Evolutionary conservation across 2,329 filamentous ascomycete genomes (phyloP).

Genomic region (Madurella mycetomatis): DNA sequence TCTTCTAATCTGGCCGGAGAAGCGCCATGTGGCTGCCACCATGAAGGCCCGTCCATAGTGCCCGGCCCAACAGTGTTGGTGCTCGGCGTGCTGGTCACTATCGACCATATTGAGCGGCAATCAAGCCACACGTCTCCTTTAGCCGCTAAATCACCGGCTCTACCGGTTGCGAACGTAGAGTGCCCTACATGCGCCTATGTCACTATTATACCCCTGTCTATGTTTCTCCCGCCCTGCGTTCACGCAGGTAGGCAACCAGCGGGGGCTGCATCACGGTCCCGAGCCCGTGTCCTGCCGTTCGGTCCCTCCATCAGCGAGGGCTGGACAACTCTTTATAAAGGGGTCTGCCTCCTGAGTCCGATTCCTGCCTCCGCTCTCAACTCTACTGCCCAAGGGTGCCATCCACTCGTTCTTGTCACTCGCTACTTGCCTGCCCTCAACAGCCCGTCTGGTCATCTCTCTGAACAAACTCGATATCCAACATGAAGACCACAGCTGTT

Average conservation of each 20-base stretch:
- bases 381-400: conserved; percentile 22
- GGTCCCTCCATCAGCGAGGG: neutral
- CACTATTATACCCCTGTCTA: neutral
- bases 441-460: neutral
- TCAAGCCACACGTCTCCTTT: conserved; percentile 18
- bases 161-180: too few relatives aligned
- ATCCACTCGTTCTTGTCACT: conserved; percentile 25
- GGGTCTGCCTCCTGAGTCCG: neutral
- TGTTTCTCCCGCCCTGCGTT: neutral
- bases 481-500: conserved; percentile 24
- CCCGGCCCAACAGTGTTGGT: conserved; percentile 2
- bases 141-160: conserved; percentile 12
- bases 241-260: neutral
- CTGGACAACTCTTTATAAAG: conserved; percentile 7
- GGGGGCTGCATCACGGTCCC: neutral
- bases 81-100: conserved; percentile 10
- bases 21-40: conserved; percentile 6
- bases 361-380: conserved; percentile 4
- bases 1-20: conserved; percentile 1
- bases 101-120: conserved; percentile 15
- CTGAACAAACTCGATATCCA: neutral
- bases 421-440: conserved; percentile 10
- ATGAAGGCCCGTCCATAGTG: conserved; percentile 10
- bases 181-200: neutral
- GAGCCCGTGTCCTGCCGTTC: neutral